Evolutionary conservation across 148 eudicot species (phyloP).

Genomic region (Chenopodium album): DNA sequence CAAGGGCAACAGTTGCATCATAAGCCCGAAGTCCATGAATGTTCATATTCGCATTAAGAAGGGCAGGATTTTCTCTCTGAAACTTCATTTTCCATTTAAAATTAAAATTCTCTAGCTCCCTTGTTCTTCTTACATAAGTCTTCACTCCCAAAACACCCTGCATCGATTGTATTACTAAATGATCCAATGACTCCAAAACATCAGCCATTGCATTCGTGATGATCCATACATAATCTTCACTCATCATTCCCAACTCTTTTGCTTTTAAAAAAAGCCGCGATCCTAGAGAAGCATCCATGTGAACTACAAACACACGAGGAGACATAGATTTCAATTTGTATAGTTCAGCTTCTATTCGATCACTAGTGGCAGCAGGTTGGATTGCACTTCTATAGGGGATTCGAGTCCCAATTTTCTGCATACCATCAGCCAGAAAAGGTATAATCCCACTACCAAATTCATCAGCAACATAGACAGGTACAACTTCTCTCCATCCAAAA

Average conservation of each 20-base stretch:
- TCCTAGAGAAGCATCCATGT: slow-evolving; percentile 47
- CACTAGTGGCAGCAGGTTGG: slow-evolving; percentile 44
- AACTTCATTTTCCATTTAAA: slow-evolving; percentile 44
- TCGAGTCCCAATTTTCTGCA: slow-evolving; percentile 29
- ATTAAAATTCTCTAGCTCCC: slow-evolving; percentile 29
- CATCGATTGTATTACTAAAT: slow-evolving; percentile 40
- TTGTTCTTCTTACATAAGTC: slow-evolving; percentile 44
- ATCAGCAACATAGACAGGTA: slow-evolving; percentile 46
- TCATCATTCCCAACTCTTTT: slow-evolving; percentile 62
- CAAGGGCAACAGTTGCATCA: slow-evolving; percentile 52
- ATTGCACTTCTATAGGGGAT: slow-evolving; percentile 38
- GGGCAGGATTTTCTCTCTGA: slow-evolving; percentile 35
- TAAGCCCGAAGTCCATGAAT: slow-evolving; percentile 62
- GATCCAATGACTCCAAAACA: slow-evolving; percentile 40
- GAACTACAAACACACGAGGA: slow-evolving; percentile 67
- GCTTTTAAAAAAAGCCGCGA: slow-evolving; percentile 48
- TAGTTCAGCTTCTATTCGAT: slow-evolving; percentile 48
- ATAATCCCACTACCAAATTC: slow-evolving; percentile 48
- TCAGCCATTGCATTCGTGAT: slow-evolving; percentile 47
- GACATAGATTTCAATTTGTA: slow-evolving; percentile 51
- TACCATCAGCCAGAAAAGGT: slow-evolving; percentile 43
- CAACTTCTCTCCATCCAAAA: slow-evolving; percentile 62
- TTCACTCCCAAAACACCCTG: slow-evolving; percentile 70
- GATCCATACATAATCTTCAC: slow-evolving; percentile 65
- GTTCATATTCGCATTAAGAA: slow-evolving; percentile 26